Evolutionary conservation across 1,284 basidiomycete species (phyloP).

Genomic region (Puccinia brachypodii): DNA sequence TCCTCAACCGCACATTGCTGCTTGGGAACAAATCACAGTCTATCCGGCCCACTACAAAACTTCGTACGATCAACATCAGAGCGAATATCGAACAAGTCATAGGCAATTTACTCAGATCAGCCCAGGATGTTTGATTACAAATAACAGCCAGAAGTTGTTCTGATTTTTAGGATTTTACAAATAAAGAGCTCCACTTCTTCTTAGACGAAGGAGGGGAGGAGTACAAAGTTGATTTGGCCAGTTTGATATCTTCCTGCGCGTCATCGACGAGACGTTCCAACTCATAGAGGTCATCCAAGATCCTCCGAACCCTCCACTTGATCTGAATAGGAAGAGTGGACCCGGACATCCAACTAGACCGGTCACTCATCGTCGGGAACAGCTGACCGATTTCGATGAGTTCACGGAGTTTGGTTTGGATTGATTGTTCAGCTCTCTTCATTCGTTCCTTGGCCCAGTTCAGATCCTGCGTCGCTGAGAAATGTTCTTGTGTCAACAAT

Average conservation of each 20-base stretch:
- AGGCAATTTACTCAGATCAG: too few relatives aligned
- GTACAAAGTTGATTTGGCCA: neutral
- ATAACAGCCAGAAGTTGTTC: too few relatives aligned
- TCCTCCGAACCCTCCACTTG: slow-evolving; percentile 13
- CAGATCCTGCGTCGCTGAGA: slow-evolving; percentile 26
- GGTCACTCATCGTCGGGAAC: slow-evolving; percentile 18
- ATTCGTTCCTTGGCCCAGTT: neutral
- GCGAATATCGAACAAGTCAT: too few relatives aligned
- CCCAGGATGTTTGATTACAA: too few relatives aligned
- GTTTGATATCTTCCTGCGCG: neutral
- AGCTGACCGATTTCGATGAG: slow-evolving; percentile 22
- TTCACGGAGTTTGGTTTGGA: neutral
- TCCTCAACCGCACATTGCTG: too few relatives aligned
- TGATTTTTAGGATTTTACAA: too few relatives aligned
- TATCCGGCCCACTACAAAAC: too few relatives aligned
- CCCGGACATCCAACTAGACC: slow-evolving; percentile 21
- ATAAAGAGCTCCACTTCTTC: neutral
- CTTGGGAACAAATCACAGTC: too few relatives aligned
- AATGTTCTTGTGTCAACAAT: slow-evolving; percentile 62
- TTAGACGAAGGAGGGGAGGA: neutral
- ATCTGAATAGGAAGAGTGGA: slow-evolving; percentile 25
- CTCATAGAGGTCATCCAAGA: neutral
- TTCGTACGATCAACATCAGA: too few relatives aligned
- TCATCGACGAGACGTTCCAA: neutral
- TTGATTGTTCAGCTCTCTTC: slow-evolving; percentile 9